A percentile compares a stretch with the other conserved stretches of the same genome.
phyloP scores from a whole-genome alignment of 2,329 filamentous ascomycete species.

The Pyrenophora graminea region DNA sequence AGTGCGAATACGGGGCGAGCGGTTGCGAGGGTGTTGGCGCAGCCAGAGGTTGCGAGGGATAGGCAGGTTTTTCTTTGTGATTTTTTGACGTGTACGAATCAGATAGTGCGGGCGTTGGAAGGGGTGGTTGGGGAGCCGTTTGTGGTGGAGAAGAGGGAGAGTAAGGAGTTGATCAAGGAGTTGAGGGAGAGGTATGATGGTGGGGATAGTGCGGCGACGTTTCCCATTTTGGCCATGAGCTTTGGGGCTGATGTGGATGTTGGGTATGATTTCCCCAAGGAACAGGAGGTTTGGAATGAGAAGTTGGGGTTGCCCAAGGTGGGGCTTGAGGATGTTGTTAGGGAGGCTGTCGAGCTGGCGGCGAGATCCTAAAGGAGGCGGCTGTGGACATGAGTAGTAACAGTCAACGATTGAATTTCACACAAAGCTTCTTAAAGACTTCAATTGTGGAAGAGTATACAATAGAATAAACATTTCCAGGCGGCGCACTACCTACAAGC shows the following conservation, averaged over 20 bases:
- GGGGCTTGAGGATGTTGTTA: conserved; percentile 27
- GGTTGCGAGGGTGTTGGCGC: conserved; percentile 17
- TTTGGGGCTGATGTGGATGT: conserved; percentile 30
- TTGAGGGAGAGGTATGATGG: conserved; percentile 16
- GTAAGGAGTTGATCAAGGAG: conserved; percentile 9
- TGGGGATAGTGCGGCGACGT: conserved; percentile 26
- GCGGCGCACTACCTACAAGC: too few relatives aligned
- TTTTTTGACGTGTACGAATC: conserved; percentile 18
- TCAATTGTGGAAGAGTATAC: too few relatives aligned
- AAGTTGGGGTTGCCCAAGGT: conserved; percentile 24
- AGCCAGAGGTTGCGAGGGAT: conserved; percentile 18
- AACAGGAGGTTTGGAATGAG: conserved; percentile 28
- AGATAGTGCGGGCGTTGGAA: conserved; percentile 24
- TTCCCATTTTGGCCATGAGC: conserved; percentile 20
- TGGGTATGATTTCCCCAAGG: conserved; percentile 28
- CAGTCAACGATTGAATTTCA: too few relatives aligned
- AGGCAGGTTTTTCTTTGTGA: conserved; percentile 30
- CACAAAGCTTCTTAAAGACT: too few relatives aligned
- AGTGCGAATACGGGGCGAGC: conserved; percentile 24
- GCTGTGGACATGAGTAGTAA: too few relatives aligned
- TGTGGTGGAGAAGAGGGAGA: conserved; percentile 13
- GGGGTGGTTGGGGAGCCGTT: conserved; percentile 19
- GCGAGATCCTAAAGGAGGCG: too few relatives aligned
- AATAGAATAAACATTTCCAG: too few relatives aligned
- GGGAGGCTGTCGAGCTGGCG: neutral